Percentiles rank a stretch among this genome's conserved stretches.
phyloP scores from a whole-genome alignment of 139 green algal genomes.

The Parachlorella kessleri region DNA sequence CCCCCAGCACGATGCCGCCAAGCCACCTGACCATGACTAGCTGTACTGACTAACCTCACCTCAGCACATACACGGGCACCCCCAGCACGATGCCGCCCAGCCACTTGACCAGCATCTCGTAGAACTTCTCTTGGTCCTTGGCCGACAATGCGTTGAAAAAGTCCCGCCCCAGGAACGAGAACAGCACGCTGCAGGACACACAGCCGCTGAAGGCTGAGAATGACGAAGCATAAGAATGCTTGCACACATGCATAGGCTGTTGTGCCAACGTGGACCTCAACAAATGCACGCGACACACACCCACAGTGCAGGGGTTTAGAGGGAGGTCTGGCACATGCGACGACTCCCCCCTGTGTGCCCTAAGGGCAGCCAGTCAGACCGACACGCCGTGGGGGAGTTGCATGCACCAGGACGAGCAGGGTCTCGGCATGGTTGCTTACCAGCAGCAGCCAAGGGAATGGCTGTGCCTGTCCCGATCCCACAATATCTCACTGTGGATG shows the following conservation, averaged over 20 bases:
- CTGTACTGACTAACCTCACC: too few relatives aligned
- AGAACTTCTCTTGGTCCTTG: slow-evolving; percentile 61
- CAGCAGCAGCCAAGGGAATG: not conserved
- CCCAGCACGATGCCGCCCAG: slow-evolving; percentile 54
- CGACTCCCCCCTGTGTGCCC: too few relatives aligned
- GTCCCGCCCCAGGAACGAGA: slow-evolving; percentile 98
- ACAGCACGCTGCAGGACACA: slow-evolving; percentile 75
- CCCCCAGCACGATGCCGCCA: slow-evolving; percentile 44
- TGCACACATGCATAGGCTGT: too few relatives aligned
- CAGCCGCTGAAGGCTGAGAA: not conserved
- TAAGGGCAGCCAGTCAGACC: too few relatives aligned
- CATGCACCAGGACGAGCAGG: not conserved
- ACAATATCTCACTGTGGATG: too few relatives aligned
- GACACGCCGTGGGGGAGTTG: not conserved
- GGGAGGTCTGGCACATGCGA: too few relatives aligned
- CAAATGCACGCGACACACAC: too few relatives aligned
- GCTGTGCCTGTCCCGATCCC: not conserved
- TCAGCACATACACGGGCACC: slow-evolving; percentile 92
- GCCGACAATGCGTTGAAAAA: slow-evolving; percentile 97
- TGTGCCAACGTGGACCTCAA: too few relatives aligned
- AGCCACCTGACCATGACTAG: slow-evolving; percentile 85
- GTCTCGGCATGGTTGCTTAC: not conserved
- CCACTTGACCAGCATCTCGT: slow-evolving; percentile 81
- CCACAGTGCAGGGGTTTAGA: too few relatives aligned
- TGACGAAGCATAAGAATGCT: not conserved